Evolutionary conservation across 1,139 yeast species (phyloP).

Genomic region (Protomyces macrosporus): DNA sequence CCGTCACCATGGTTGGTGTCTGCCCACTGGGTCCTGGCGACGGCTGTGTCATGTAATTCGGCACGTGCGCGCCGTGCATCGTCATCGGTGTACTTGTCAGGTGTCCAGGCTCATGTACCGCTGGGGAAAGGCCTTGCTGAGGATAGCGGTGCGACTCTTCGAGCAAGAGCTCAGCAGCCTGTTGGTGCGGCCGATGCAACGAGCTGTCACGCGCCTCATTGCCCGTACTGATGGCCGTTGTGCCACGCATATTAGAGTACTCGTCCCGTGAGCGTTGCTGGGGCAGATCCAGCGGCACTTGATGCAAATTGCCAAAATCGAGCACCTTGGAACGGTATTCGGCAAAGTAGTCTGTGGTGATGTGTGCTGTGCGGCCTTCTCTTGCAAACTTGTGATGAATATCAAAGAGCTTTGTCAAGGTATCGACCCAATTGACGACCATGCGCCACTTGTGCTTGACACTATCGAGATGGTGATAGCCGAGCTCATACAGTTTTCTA

Average conservation of each 20-base stretch:
- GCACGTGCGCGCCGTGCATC: neutral
- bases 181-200: neutral
- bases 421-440: conserved; percentile 23
- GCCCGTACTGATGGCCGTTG: neutral
- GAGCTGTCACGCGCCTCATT: neutral
- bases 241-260: conserved; percentile 13
- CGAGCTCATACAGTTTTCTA: neutral
- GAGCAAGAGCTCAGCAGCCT: neutral
- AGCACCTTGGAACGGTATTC: conserved; percentile 20
- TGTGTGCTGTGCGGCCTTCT: conserved; percentile 7
- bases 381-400: conserved; percentile 14
- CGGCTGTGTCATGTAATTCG: neutral
- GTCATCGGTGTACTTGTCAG: neutral
- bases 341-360: conserved; percentile 19
- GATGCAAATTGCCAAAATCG: conserved; percentile 15
- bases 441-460: conserved; percentile 14
- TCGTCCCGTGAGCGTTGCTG: conserved; percentile 6
- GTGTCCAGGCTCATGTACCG: neutral
- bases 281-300: conserved; percentile 14
- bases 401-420: conserved; percentile 10
- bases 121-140: neutral
- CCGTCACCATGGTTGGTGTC: too few species aligned
- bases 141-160: neutral
- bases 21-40: neutral
- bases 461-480: conserved; percentile 5